Conservation (phyloP, 1,139 yeast genomes). For the Debaryomycetaceae sp. region DNA sequence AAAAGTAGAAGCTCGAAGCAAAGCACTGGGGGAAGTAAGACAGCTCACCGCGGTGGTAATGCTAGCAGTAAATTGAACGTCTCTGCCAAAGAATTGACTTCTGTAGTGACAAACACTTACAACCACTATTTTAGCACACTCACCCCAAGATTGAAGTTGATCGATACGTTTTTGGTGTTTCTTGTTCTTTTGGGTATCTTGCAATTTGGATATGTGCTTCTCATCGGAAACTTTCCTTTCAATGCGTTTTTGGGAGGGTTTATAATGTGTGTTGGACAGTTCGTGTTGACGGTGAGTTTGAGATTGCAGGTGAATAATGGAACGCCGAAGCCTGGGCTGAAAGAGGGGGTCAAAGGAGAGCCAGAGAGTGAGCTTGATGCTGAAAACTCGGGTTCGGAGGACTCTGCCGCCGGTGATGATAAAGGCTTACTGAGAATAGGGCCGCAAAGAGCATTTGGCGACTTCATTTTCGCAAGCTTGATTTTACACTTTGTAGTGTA, state of each 20-base stretch:
- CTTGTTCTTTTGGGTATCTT: conserved; percentile 70
- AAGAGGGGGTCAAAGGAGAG: conserved; percentile 7
- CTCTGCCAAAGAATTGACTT: conserved; percentile 39
- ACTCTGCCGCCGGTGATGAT: conserved; percentile 11
- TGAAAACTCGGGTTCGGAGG: neutral
- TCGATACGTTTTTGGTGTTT: conserved; percentile 75
- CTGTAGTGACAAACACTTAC: conserved; percentile 48
- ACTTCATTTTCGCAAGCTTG: conserved; percentile 82
- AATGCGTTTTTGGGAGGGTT: conserved; percentile 96
- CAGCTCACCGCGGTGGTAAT: neutral
- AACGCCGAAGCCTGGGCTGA: conserved; percentile 1
- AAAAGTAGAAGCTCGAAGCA: neutral
- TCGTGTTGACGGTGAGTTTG: conserved; percentile 78
- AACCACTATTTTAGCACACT: conserved; percentile 41
- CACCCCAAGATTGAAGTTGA: conserved; percentile 55
- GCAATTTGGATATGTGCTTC: conserved; percentile 72
- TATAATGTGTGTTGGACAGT: conserved; percentile 90
- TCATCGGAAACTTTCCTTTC: conserved; percentile 91
- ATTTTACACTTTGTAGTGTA: conserved; percentile 83
- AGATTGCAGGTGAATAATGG: conserved; percentile 57
- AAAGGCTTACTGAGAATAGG: conserved; percentile 50
- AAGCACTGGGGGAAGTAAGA: neutral
- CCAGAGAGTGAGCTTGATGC: conserved; percentile 8
- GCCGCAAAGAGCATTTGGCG: conserved; percentile 86
- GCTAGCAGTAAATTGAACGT: conserved; percentile 4